Evolutionary conservation across 257 asterid genomes (phyloP).

Genomic region (Solanum tarapatanum): DNA sequence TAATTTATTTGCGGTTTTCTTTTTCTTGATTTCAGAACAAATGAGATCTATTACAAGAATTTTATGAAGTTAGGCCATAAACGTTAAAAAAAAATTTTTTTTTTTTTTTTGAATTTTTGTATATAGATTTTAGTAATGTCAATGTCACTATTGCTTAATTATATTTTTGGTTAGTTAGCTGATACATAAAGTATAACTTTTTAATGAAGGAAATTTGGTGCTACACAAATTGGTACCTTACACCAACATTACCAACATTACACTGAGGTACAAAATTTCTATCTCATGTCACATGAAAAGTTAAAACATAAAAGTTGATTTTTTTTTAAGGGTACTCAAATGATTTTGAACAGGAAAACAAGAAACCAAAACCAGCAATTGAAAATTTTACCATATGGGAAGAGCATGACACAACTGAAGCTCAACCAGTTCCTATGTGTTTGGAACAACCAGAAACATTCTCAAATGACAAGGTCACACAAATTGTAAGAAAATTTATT

Average conservation of each 20-base stretch:
- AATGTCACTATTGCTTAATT: background rate
- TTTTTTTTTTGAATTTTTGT: background rate
- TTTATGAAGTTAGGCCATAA: slow-evolving; percentile 6
- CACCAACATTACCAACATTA: slow-evolving; percentile 15
- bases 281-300: background rate
- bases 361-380: slow-evolving; percentile 16
- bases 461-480: slow-evolving; percentile 22
- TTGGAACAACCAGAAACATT: slow-evolving; percentile 44
- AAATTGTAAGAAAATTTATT: slow-evolving; percentile 15
- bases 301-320: too few relatives aligned
- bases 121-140: background rate
- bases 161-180: background rate
- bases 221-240: slow-evolving; percentile 50
- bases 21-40: slow-evolving; percentile 27
- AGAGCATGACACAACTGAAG: slow-evolving; percentile 27
- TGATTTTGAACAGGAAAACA: slow-evolving; percentile 12
- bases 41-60: slow-evolving; percentile 7
- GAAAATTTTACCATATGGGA: slow-evolving; percentile 16
- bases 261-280: slow-evolving; percentile 19
- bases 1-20: background rate
- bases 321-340: background rate
- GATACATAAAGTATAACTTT: background rate
- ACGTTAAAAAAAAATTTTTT: background rate
- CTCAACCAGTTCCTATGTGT: slow-evolving; percentile 58
- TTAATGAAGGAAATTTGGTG: slow-evolving; percentile 34